Base-by-base conservation (phyloP, 228 moss, liverwort and hornwort species). In the Sphagnum magellanicum region DNA sequence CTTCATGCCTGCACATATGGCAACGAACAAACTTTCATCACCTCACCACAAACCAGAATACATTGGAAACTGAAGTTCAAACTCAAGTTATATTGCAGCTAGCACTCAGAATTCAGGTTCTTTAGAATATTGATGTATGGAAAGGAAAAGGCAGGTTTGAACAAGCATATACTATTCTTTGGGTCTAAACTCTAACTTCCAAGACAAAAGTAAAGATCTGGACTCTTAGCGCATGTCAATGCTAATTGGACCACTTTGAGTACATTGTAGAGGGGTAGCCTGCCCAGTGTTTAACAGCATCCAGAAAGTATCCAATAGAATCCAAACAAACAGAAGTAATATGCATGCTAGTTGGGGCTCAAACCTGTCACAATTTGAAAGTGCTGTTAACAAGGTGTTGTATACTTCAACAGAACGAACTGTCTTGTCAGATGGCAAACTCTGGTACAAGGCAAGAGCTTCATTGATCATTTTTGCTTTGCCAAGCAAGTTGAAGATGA, bases 321-420 rank as follows among this genome's bases (percentile, higher is more conserved):
- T 13, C 11, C 52, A 10, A 49, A 50, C 48, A 50, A 50, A 49
- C 32, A 13, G 13, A 49, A 13, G 12, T 49, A 32, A 12, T 9
- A 46, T n/a, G 10, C 15, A 11, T 64, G 8, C 10, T 9, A 64
- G 12, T 13, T 13, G 5, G 8, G 5, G 4, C 8, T 55, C 73
- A 74, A 72, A 98, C 98, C 93, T 88, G 77, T 79, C 70, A 67
- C 83, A 92, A 74, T 77, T 89, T 11, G 79, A 73, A 51, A 93
- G 84, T 65, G 85, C 82, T 71, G 88, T 90, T 57, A 93, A 75
- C 75, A 93, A 74, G 63, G 98, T 67, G 51, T 98, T 98, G 78
- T 93, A 98, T 73, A 93, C 91, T 63, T 90, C 81, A 14, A 90
- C 81, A 67, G 82, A 82, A 53, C 89, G 91, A 76, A 90, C 93